These are phyloP conservation scores for Linnemannia exigua DNA, from an alignment of 192 early-diverging fungal species.

Conservation along the genomic window DNA sequence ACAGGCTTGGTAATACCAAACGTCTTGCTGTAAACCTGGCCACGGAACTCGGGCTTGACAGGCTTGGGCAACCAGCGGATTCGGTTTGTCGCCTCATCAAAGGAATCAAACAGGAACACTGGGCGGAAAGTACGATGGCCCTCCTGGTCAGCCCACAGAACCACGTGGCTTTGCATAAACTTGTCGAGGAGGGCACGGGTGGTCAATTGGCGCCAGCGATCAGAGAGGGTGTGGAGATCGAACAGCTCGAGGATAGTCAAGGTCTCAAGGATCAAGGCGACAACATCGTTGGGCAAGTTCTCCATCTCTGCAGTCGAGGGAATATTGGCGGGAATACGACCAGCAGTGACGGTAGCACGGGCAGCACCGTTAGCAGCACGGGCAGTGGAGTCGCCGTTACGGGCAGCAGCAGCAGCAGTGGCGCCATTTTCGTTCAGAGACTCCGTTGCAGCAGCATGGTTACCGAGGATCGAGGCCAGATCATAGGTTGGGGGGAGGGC, in stretches of 20 bases:
- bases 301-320: constrained; percentile 57
- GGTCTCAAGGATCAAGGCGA: constrained; percentile 53
- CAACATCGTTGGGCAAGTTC: constrained; percentile 55
- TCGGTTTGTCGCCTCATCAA: constrained; percentile 57
- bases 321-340: constrained; percentile 35
- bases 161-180: constrained; percentile 44
- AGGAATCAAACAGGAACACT: constrained; percentile 56
- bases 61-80: constrained; percentile 52
- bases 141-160: constrained; percentile 62
- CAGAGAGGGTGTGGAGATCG: constrained; percentile 48
- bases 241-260: constrained; percentile 49
- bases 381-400: constrained; percentile 10
- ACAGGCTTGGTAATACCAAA: constrained; percentile 58
- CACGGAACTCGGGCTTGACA: constrained; percentile 29
- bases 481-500: constrained; percentile 48
- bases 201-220: constrained; percentile 50
- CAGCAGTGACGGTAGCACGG: neutral
- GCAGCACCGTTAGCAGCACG: neutral
- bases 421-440: neutral
- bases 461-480: constrained; percentile 37
- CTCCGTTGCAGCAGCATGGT: constrained; percentile 32
- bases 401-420: neutral
- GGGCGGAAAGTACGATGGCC: constrained; percentile 59
- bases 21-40: constrained; percentile 59
- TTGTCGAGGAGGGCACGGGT: constrained; percentile 48